Conservation (phyloP, 345 rosid species). For the Brassica cretica region DNA sequence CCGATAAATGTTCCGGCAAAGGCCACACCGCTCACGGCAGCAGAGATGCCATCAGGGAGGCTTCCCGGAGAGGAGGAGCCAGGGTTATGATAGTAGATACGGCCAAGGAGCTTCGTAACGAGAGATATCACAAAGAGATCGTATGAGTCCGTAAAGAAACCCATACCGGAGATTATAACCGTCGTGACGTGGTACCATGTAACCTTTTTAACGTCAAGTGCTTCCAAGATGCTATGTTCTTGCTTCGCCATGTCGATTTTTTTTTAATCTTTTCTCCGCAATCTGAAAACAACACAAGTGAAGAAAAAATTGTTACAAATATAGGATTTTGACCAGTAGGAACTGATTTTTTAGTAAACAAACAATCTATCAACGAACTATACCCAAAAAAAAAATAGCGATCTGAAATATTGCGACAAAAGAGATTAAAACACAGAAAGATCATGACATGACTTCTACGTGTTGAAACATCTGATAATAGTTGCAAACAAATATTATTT, state of each 20-base stretch:
- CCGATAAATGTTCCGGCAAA: constrained; percentile 70
- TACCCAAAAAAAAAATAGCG: not conserved
- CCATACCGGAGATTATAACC: constrained; percentile 79
- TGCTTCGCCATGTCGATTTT: constrained; percentile 44
- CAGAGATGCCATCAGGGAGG: constrained; percentile 54
- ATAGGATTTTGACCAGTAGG: not conserved
- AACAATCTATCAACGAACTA: not conserved
- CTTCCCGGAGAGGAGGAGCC: constrained; percentile 56
- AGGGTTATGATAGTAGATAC: constrained; percentile 56
- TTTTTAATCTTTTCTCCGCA: not conserved
- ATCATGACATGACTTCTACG: constrained; percentile 23
- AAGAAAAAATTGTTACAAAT: constrained; percentile 4
- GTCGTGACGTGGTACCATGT: constrained; percentile 64
- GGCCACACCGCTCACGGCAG: constrained; percentile 83
- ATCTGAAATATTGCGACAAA: constrained; percentile 2
- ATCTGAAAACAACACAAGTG: constrained; percentile 17
- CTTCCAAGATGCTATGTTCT: constrained; percentile 51
- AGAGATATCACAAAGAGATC: constrained; percentile 79
- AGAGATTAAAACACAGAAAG: constrained; percentile 11
- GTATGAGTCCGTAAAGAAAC: constrained; percentile 82
- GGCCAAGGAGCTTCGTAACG: constrained; percentile 73
- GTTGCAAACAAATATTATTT: not conserved
- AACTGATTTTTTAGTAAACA: not conserved
- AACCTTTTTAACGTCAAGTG: constrained; percentile 63
- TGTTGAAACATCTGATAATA: constrained; percentile 22